A percentile compares a stretch with the other conserved stretches of the same genome.
Conservation (phyloP, 2,329 filamentous ascomycete genomes). For the Dryadomyces quercivorus region DNA sequence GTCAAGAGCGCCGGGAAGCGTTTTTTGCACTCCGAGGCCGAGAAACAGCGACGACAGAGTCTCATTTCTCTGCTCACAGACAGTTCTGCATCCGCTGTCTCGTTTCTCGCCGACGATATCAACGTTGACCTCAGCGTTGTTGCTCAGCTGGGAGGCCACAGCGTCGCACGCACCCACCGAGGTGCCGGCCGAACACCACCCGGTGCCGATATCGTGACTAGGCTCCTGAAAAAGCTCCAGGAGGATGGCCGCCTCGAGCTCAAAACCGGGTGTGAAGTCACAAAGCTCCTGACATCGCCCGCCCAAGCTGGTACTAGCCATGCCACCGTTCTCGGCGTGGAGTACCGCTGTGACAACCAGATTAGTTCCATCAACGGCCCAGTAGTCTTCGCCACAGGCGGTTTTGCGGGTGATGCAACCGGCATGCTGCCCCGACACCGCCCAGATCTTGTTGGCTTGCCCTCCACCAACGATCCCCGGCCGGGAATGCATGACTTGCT, state of each 20-base stretch:
- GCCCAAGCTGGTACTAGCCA: neutral
- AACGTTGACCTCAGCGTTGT: conserved; percentile 95
- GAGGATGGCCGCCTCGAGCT: conserved; percentile 34
- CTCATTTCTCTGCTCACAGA: conserved; percentile 98
- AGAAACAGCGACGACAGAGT: conserved; percentile 19
- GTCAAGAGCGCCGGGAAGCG: conserved; percentile 39
- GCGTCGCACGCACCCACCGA: conserved; percentile 90
- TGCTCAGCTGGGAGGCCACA: conserved; percentile 83
- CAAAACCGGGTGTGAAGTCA: conserved; percentile 39
- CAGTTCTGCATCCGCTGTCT: conserved; percentile 90
- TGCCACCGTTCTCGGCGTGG: conserved; percentile 62
- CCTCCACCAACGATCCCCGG: conserved; percentile 63
- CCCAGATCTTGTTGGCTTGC: conserved; percentile 80
- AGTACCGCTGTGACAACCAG: conserved; percentile 72
- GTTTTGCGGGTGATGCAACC: conserved; percentile 90
- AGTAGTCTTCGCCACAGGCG: conserved; percentile 88
- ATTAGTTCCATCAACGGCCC: conserved; percentile 62
- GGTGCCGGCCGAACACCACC: conserved; percentile 99
- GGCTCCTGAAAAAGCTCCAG: conserved; percentile 42
- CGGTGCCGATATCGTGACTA: conserved; percentile 99
- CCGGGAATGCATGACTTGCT: conserved; percentile 51
- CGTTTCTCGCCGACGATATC: conserved; percentile 98
- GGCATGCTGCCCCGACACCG: conserved; percentile 90
- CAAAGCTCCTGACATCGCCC: conserved; percentile 27
- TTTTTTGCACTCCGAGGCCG: conserved; percentile 17